phyloP scores from a whole-genome alignment of 1,139 yeast species.

The Debaryomyces nepalensis region DNA sequence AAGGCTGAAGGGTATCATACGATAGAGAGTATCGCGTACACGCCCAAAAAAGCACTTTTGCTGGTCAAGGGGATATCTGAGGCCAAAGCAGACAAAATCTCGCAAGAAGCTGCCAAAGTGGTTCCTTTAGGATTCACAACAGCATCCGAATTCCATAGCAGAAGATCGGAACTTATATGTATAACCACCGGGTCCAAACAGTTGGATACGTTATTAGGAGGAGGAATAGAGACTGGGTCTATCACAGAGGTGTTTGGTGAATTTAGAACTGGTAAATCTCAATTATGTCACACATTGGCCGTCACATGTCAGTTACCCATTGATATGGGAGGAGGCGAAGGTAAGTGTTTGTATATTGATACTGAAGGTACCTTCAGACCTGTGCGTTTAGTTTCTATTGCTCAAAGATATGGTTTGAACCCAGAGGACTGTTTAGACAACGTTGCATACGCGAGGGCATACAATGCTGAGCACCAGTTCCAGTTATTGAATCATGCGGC shows the following conservation, averaged over 20 bases:
- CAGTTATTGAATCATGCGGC: constrained; percentile 89
- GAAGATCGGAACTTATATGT: constrained; percentile 89
- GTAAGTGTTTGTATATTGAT: constrained; percentile 93
- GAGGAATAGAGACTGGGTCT: constrained; percentile 97
- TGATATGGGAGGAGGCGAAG: constrained; percentile 99
- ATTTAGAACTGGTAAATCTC: constrained; percentile 97
- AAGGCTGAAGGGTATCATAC: constrained; percentile 87
- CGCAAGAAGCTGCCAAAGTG: constrained; percentile 79
- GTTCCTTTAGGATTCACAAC: constrained; percentile 98
- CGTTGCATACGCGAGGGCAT: constrained; percentile 97
- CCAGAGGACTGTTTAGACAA: constrained; percentile 96
- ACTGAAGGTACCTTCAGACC: constrained; percentile 98
- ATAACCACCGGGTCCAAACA: constrained; percentile 95
- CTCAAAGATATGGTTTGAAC: constrained; percentile 87
- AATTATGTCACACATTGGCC: constrained; percentile 93
- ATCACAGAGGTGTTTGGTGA: constrained; percentile 97
- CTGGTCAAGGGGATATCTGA: constrained; percentile 92
- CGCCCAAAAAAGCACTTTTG: constrained; percentile 75
- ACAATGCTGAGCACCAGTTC: constrained; percentile 94
- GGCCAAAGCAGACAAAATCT: constrained; percentile 87
- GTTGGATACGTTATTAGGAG: constrained; percentile 89
- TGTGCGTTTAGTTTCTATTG: constrained; percentile 84
- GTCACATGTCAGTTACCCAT: constrained; percentile 96
- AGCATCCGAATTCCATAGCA: constrained; percentile 90
- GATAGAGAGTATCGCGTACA: constrained; percentile 89